Conservation (phyloP, 1,284 basidiomycete species). For the Nidula niveotomentosa region DNA sequence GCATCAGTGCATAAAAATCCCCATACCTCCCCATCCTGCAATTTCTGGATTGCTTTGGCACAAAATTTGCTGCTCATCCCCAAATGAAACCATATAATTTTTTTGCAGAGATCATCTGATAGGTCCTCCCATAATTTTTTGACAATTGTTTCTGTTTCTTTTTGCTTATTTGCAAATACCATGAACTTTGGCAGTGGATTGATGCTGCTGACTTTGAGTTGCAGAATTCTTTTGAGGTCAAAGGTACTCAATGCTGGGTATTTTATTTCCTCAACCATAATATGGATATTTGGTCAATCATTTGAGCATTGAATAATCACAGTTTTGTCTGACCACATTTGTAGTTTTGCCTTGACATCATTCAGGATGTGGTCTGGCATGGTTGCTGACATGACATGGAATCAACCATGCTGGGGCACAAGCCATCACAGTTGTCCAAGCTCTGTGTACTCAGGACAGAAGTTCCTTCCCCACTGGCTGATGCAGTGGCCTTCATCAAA, state of each 20-base stretch:
- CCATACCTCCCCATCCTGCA: constrained; percentile 12
- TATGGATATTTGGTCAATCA: constrained; percentile 28
- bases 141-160: constrained; percentile 12
- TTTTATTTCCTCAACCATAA: no score
- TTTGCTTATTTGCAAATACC: constrained; percentile 21
- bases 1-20: constrained; percentile 14
- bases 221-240: constrained; percentile 21
- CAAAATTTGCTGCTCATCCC: constrained; percentile 16
- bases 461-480: constrained; percentile 27
- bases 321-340: constrained; percentile 9
- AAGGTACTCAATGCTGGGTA: constrained; percentile 17
- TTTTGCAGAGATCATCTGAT: constrained; percentile 10
- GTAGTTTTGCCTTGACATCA: constrained; percentile 20
- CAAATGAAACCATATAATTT: constrained; percentile 19
- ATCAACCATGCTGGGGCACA: constrained; percentile 14
- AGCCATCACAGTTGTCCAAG: constrained; percentile 20
- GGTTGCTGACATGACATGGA: constrained; percentile 32
- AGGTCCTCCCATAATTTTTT: constrained; percentile 9
- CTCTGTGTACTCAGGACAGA: constrained; percentile 27
- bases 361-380: constrained; percentile 21
- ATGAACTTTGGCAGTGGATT: constrained; percentile 16
- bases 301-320: constrained; percentile 20
- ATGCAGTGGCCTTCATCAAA: constrained; percentile 35
- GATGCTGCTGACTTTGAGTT: constrained; percentile 5
- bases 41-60: constrained; percentile 7